Base-by-base conservation (phyloP, 2,329 filamentous ascomycete genomes). In the Penicillium sclerotiorum region DNA sequence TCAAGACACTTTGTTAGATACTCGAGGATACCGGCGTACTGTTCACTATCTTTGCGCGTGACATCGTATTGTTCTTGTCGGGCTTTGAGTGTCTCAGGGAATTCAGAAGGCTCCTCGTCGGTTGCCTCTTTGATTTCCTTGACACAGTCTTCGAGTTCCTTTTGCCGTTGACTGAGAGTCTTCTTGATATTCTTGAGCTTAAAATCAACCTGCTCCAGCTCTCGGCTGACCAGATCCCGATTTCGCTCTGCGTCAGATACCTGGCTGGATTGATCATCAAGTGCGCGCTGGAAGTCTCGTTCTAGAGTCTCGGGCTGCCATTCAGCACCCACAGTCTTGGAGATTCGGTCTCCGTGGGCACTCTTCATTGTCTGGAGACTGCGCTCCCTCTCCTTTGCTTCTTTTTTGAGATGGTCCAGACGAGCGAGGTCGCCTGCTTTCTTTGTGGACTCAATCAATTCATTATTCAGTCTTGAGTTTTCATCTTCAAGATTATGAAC, bases 401-500 rank as follows among this genome's bases (percentile, higher is more conserved):
- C 89, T 60, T 91, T 92, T 63, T 88, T 91, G 27, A 92, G 80
- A 59, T 89, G 85, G 49, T 95, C 89, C 9, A 99, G 79, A 60
- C 89, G 87, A 11, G 93, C 94, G 30, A 91, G 82, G 55, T 95
- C 91, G 4, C 87, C 85, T 5, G 91, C 90, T 49, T 89, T 82
- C 49, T 86, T 85, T 2, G 89, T 95, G 50, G 87, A 90, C 61
- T 95, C 88, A 8, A 91, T 81, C 28, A 96, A 81, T 65, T 97
- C 93, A n/a, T 80, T 76, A 37, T 87, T 86, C 22, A 97, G 78
- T 58, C 80, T 84, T 28, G 88, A 84, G 51, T 82, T 86, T 61
- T 88, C 84, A 17, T 81, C 83, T 62, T 96, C 90, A 1, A 95
- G 73, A 36, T 81, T 77, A 53, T 83, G 82, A 9, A 95, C 76